Base-by-base conservation (phyloP, 192 early-diverging fungal species). In the Phlyctochytrium arcticum region DNA sequence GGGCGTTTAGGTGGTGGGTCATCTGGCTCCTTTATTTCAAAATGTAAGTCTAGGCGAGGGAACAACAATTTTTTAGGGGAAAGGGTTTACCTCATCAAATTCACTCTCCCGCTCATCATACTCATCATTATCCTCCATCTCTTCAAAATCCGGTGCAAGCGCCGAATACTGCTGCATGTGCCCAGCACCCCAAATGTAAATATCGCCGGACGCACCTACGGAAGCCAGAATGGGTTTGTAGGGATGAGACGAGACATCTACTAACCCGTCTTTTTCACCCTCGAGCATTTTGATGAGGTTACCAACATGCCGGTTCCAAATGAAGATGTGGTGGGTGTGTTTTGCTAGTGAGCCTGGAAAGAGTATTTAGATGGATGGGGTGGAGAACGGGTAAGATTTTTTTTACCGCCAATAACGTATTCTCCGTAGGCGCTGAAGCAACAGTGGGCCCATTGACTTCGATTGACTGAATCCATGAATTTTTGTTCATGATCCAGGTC, bases 71-170 rank as follows among this genome's bases (percentile, higher is more conserved):
- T 30, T 48, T 6, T 17, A 10, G 21, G 9, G 27, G n/a, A 1
- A 1, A 12, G 2, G 17, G 26, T 42, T 49, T 71, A 87, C 82
- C 53, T 87, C 75, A 68, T 99, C 96, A 75, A 96, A 99, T 65
- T 92, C 91, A 58, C 95, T 92, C 60, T 99, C 96, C 9, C 84
- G 74, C 68, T 99, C 96, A 48, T 87, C 77, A 70, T 95, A 96
- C 54, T 95, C 96, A 5, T 92, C 78, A 68, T 99, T 98, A 50
- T 99, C 95, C 32, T 95, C 92, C 17, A 99, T 68, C 60, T 96
- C 93, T 23, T 77, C 85, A 60, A 96, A 98, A 37, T 92, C 73
- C 59, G 95, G 96, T 15, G 90, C 91, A 80, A 95, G 94, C 29
- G 93, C 90, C 49, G 89, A 92, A 89, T 92, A 98, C 62, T 92